These are phyloP conservation scores for Cronartium ribicola DNA, from an alignment of 1,284 basidiomycete species.

Conservation along the genomic window DNA sequence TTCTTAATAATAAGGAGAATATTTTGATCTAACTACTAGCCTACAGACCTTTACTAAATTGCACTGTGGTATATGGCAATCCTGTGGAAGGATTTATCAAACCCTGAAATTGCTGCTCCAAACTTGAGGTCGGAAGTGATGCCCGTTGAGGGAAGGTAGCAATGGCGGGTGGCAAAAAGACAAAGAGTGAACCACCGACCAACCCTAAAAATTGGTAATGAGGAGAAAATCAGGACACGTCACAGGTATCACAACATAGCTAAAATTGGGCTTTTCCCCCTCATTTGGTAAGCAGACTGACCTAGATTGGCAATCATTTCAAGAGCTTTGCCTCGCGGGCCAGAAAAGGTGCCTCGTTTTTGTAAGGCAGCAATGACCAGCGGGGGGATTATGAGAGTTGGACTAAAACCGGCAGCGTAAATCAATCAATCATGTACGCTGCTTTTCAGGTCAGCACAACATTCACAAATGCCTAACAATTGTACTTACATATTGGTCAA, in stretches of 20 bases:
- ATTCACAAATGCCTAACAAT: background rate
- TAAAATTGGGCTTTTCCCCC: background rate
- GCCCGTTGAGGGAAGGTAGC: constrained; percentile 58
- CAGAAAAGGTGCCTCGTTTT: constrained; percentile 47
- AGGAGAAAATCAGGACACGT: background rate
- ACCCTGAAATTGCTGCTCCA: constrained; percentile 52
- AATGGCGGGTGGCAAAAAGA: constrained; percentile 59
- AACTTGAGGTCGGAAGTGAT: constrained; percentile 51
- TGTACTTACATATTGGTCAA: constrained; percentile 56
- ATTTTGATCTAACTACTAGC: background rate
- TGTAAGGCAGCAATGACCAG: constrained; percentile 55
- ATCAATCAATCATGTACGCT: constrained; percentile 3
- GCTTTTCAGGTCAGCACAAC: background rate
- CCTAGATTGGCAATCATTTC: constrained; percentile 28
- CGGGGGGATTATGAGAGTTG: constrained; percentile 57
- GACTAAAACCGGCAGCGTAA: constrained; percentile 48
- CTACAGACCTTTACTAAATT: constrained; percentile 58
- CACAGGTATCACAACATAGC: background rate
- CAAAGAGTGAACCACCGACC: constrained; percentile 56
- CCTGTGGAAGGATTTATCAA: constrained; percentile 50
- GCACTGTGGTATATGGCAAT: constrained; percentile 50
- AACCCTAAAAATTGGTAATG: constrained; percentile 41
- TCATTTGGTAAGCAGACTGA: background rate
- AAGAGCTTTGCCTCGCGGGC: constrained; percentile 27
- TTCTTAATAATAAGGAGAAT: no score